Evolutionary conservation across 345 rosid genomes (phyloP).

Genomic region (Corchorus olitorius): DNA sequence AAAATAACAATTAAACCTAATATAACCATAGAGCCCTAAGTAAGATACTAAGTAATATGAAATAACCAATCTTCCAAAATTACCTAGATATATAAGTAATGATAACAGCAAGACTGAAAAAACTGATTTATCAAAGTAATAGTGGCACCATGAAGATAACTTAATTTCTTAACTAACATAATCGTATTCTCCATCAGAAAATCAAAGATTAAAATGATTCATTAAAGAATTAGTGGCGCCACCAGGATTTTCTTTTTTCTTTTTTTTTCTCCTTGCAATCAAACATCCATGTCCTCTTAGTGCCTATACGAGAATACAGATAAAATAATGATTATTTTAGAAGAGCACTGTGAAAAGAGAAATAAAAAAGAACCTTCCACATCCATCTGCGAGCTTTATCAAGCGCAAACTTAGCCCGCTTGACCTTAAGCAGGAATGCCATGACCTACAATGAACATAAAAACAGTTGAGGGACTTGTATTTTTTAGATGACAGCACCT

Average conservation of each 20-base stretch:
- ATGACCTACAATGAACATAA: conserved; percentile 62
- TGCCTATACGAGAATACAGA: background rate
- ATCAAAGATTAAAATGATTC: conserved; percentile 21
- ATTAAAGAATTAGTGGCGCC: conserved; percentile 11
- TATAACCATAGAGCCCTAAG: no score
- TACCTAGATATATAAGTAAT: no score
- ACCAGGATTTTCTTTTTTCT: background rate
- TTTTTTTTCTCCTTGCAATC: conserved; percentile 3
- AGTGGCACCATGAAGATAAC: no score
- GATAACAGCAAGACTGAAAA: no score
- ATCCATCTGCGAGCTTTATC: conserved; percentile 98
- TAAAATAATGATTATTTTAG: background rate
- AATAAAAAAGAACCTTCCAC: conserved; percentile 79
- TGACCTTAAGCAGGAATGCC: conserved; percentile 93
- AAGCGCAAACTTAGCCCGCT: conserved; percentile 93
- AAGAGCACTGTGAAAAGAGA: background rate
- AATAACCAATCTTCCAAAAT: no score
- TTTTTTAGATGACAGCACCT: conserved; percentile 23
- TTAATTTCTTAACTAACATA: no score
- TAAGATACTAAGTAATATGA: no score
- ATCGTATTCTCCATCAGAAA: no score
- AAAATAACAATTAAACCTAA: no score
- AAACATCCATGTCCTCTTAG: background rate
- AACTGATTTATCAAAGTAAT: no score
- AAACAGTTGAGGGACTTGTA: conserved; percentile 29